Conservation (phyloP, 1,139 yeast species). For the Pichia kudriavzevii region DNA sequence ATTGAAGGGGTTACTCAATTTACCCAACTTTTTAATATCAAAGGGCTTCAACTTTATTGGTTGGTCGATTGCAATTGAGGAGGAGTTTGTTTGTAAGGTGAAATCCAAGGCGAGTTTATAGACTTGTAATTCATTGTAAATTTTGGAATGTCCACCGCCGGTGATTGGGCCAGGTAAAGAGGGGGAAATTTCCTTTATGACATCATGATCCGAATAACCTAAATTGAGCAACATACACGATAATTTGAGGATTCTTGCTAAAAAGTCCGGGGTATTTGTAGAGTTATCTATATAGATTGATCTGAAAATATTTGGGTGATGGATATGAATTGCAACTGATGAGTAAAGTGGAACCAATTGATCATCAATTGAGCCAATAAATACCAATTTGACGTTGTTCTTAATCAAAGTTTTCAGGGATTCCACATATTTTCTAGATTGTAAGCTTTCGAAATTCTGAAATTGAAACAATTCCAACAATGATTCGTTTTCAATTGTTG, state of each 20-base stretch:
- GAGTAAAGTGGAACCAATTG: conserved; percentile 90
- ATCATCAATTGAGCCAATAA: conserved; percentile 84
- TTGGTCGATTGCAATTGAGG: conserved; percentile 20
- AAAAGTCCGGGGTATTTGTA: conserved; percentile 33
- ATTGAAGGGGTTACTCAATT: conserved; percentile 72
- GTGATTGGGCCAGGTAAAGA: conserved; percentile 86
- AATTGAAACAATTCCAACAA: conserved; percentile 80
- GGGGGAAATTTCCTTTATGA: conserved; percentile 72
- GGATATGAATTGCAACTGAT: conserved; percentile 70
- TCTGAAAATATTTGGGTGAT: conserved; percentile 83
- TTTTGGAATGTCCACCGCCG: conserved; percentile 89
- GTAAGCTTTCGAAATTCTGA: conserved; percentile 65
- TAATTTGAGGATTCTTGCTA: conserved; percentile 28
- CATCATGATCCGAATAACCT: conserved; percentile 69
- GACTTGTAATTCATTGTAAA: conserved; percentile 79
- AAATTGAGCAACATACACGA: conserved; percentile 45
- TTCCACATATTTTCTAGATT: conserved; percentile 63
- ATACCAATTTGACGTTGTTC: conserved; percentile 68
- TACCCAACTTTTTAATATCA: conserved; percentile 52
- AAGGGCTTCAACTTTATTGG: conserved; percentile 56
- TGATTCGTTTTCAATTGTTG: conserved; percentile 84
- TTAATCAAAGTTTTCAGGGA: conserved; percentile 57
- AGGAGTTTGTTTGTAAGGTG: conserved; percentile 65
- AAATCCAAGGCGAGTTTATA: conserved; percentile 74
- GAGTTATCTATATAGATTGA: conserved; percentile 80